These are phyloP conservation scores for Populus pruinosa DNA, from an alignment of 345 rosid species.

Conservation along the genomic window DNA sequence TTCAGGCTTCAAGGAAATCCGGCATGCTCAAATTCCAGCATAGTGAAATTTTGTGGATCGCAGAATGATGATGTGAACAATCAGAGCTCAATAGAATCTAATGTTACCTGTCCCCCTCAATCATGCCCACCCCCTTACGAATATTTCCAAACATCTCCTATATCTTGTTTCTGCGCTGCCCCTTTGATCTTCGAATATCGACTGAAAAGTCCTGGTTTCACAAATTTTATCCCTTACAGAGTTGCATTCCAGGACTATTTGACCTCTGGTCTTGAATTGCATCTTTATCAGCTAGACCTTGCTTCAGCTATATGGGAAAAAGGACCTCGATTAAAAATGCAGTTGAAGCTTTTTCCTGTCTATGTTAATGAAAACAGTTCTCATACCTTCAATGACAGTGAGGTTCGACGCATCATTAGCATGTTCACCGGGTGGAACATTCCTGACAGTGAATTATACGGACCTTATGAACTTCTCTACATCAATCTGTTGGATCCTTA, in stretches of 20 bases:
- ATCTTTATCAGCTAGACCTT: slow-evolving; percentile 52
- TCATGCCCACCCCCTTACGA: slow-evolving; percentile 69
- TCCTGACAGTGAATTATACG: slow-evolving; percentile 61
- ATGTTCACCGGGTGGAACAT: slow-evolving; percentile 80
- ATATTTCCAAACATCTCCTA: slow-evolving; percentile 41
- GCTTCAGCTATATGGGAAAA: slow-evolving; percentile 45
- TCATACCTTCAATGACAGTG: slow-evolving; percentile 54
- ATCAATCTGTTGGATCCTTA: slow-evolving; percentile 61
- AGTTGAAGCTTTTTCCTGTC: slow-evolving; percentile 65
- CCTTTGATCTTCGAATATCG: slow-evolving; percentile 80
- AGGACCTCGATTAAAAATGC: slow-evolving; percentile 84
- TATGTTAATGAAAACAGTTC: slow-evolving; percentile 28
- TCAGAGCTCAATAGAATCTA: slow-evolving; percentile 24
- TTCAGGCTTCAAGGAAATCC: slow-evolving; percentile 95
- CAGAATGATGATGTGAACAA: slow-evolving; percentile 19
- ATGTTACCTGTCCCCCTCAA: slow-evolving; percentile 36
- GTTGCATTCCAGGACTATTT: slow-evolving; percentile 46
- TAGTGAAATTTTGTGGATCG: slow-evolving; percentile 45
- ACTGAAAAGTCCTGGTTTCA: slow-evolving; percentile 89
- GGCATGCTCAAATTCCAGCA: slow-evolving; percentile 42
- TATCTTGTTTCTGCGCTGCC: slow-evolving; percentile 67
- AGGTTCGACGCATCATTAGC: slow-evolving; percentile 50
- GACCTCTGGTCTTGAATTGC: slow-evolving; percentile 50
- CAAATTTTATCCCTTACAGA: slow-evolving; percentile 50
- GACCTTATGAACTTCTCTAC: slow-evolving; percentile 85